phyloP scores from a whole-genome alignment of 805 yeast species.

The Priceomyces castillae region DNA sequence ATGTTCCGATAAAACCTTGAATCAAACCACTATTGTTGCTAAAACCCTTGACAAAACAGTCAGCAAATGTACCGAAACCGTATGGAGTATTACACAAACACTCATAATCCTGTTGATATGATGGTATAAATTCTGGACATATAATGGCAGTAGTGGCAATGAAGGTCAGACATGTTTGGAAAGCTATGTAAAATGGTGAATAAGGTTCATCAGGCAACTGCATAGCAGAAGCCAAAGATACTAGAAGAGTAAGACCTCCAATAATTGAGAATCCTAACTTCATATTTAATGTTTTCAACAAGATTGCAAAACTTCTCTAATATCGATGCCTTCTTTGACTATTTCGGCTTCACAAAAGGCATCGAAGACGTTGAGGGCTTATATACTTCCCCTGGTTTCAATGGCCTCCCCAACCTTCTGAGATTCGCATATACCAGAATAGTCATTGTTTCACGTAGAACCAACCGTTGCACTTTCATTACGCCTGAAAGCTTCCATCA shows the following conservation, averaged over 20 bases:
- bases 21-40: slow-evolving; percentile 14
- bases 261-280: background rate
- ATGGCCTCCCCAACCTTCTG: too few species aligned
- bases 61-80: slow-evolving; percentile 20
- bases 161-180: slow-evolving; percentile 12
- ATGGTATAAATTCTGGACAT: slow-evolving; percentile 10
- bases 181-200: slow-evolving; percentile 10
- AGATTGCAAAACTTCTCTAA: too few species aligned
- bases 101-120: background rate
- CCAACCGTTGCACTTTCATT: background rate
- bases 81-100: slow-evolving; percentile 16
- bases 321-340: too few species aligned
- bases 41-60: slow-evolving; percentile 22
- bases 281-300: too few species aligned
- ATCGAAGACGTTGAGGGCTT: too few species aligned
- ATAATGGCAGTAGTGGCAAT: slow-evolving; percentile 12
- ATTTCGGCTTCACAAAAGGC: too few species aligned
- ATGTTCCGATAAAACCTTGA: slow-evolving; percentile 11
- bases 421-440: too few species aligned
- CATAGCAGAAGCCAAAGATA: background rate
- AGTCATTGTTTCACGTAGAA: too few species aligned
- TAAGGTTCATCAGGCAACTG: slow-evolving; percentile 9
- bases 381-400: too few species aligned
- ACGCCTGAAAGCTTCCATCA: background rate
- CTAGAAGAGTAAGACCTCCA: background rate